These are phyloP conservation scores for Solanum paucissectum DNA, from an alignment of 257 asterid genomes.

Conservation along the genomic window DNA sequence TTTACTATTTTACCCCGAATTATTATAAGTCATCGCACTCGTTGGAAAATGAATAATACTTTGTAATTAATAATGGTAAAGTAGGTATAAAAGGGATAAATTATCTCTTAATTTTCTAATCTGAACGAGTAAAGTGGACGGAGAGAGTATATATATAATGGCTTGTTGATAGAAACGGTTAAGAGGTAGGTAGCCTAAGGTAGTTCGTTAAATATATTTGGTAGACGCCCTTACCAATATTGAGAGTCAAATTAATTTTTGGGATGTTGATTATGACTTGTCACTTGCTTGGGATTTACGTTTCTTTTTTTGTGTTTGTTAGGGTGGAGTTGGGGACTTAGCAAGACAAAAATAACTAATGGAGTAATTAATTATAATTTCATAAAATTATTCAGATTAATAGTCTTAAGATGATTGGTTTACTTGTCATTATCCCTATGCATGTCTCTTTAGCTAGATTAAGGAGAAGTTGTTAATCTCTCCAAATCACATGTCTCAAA, in stretches of 20 bases:
- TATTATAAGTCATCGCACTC: background rate
- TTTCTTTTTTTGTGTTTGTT: background rate
- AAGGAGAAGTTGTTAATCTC: background rate
- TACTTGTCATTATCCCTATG: background rate
- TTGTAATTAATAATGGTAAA: background rate
- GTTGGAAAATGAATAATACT: background rate
- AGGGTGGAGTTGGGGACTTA: background rate
- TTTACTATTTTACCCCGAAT: background rate
- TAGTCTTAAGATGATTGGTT: background rate
- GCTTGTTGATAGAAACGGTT: background rate
- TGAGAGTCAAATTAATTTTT: background rate
- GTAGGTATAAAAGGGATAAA: background rate
- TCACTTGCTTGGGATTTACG: background rate
- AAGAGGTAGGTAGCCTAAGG: background rate
- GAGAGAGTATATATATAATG: background rate
- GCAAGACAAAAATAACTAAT: background rate
- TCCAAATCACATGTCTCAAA: background rate
- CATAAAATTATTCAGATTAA: background rate
- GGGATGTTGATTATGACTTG: background rate
- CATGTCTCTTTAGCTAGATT: background rate
- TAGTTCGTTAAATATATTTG: background rate
- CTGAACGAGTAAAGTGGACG: background rate
- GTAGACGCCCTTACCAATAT: background rate
- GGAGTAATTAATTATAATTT: background rate
- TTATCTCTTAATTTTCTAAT: background rate